Percentiles rank a stretch among this genome's conserved stretches.
phyloP scores from a whole-genome alignment of 805 yeast genomes.

The Yarrowia phangngaensis region DNA sequence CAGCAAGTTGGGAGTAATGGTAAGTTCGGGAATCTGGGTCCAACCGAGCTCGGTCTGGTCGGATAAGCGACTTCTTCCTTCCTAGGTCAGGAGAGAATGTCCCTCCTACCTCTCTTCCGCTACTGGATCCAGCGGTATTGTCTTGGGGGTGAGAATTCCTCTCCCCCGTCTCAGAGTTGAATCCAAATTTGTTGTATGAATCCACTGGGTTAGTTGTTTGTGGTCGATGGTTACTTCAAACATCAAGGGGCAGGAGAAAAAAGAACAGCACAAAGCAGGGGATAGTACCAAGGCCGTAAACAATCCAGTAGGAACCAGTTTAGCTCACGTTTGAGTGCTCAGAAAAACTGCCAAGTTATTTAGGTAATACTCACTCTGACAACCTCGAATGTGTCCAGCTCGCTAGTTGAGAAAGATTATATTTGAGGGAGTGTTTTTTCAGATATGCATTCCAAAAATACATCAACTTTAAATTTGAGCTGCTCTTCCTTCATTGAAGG shows the following conservation, averaged over 20 bases:
- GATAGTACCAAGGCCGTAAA: no score
- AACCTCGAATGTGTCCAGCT: constrained; percentile 20
- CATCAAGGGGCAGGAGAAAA: constrained; percentile 2
- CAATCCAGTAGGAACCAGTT: no score
- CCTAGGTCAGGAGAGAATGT: constrained; percentile 29
- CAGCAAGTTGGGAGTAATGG: constrained; percentile 71
- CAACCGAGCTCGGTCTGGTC: constrained; percentile 74
- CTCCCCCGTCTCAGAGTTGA: constrained; percentile 25
- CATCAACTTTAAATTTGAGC: constrained; percentile 5
- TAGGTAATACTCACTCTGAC: constrained; percentile 25
- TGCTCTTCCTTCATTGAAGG: no score
- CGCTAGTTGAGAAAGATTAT: constrained; percentile 5
- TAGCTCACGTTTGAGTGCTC: no score
- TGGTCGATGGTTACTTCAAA: background rate
- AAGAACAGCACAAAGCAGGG: no score
- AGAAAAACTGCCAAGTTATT: no score
- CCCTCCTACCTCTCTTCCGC: constrained; percentile 11
- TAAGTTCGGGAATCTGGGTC: constrained; percentile 69
- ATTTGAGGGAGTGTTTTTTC: constrained; percentile 16
- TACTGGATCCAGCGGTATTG: constrained; percentile 6
- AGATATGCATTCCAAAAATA: constrained; percentile 22
- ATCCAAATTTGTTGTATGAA: constrained; percentile 24
- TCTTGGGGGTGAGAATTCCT: constrained; percentile 17
- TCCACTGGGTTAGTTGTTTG: constrained; percentile 18
- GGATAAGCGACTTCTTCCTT: constrained; percentile 66